These are phyloP conservation scores for Neurospora discreta DNA, from an alignment of 495 filamentous ascomycete genomes.

Conservation along the genomic window DNA sequence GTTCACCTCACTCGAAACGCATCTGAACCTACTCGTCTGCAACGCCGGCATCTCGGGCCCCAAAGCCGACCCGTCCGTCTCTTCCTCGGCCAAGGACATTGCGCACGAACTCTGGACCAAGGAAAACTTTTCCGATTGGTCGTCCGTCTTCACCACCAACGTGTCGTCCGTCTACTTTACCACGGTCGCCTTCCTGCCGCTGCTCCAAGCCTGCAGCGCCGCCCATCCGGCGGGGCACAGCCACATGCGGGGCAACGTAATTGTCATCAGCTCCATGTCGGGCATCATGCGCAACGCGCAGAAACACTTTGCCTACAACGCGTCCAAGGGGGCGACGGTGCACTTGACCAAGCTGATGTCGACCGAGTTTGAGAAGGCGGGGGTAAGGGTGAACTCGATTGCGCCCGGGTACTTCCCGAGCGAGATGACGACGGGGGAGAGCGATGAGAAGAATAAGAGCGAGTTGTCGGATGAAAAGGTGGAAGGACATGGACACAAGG, in stretches of 20 bases:
- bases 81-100: constrained; percentile 36
- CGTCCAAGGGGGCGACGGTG: constrained; percentile 46
- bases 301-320: constrained; percentile 45
- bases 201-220: constrained; percentile 35
- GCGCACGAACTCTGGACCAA: constrained; percentile 31
- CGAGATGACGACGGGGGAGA: constrained; percentile 30
- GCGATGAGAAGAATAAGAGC: constrained; percentile 32
- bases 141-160: constrained; percentile 43
- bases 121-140: constrained; percentile 36
- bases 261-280: constrained; percentile 44
- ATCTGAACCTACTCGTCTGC: constrained; percentile 50
- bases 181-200: constrained; percentile 45
- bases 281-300: constrained; percentile 40
- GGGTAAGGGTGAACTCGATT: constrained; percentile 48
- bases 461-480: constrained; percentile 38
- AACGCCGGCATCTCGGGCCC: constrained; percentile 44
- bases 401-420: constrained; percentile 52
- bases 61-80: constrained; percentile 18
- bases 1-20: constrained; percentile 24
- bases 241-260: constrained; percentile 1
- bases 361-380: constrained; percentile 39
- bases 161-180: constrained; percentile 48
- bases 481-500: constrained; percentile 37
- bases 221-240: constrained; percentile 19
- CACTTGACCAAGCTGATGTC: constrained; percentile 50